Percentiles rank a stretch among this genome's conserved stretches.
Evolutionary conservation across 495 filamentous ascomycete genomes (phyloP).

Genomic region (Talaromyces stipitatus): DNA sequence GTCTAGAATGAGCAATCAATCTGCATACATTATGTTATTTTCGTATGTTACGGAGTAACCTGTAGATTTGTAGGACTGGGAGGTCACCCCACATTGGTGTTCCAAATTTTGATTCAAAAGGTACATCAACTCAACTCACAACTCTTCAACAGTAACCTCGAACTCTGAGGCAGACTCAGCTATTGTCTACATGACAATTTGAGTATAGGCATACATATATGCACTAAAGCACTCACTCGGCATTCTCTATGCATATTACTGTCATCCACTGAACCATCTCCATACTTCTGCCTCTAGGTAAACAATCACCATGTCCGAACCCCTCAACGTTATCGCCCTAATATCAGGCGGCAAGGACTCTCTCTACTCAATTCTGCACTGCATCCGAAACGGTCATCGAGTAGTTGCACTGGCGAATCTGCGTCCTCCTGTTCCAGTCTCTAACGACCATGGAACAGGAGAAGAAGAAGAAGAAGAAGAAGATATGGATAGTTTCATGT

Average conservation of each 20-base stretch:
- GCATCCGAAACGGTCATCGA: slow-evolving; percentile 72
- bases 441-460: not conserved
- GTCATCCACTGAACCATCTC: not conserved
- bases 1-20: not conserved
- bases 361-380: slow-evolving; percentile 88
- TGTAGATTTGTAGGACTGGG: not conserved
- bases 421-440: slow-evolving; percentile 44
- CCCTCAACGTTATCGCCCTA: slow-evolving; percentile 77
- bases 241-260: not conserved
- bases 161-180: not conserved
- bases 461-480: slow-evolving; percentile 34
- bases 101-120: not conserved
- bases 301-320: not conserved
- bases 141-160: not conserved
- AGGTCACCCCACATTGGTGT: not conserved
- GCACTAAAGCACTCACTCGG: not conserved
- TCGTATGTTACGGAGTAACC: too few relatives aligned
- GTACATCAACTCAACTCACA: not conserved
- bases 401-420: slow-evolving; percentile 88
- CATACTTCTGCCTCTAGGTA: too few relatives aligned
- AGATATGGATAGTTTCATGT: slow-evolving; percentile 97
- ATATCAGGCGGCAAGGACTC: slow-evolving; percentile 97
- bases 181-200: too few relatives aligned
- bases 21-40: not conserved
- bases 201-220: not conserved